Conservation (phyloP, 441 rosid genomes). For the Syzygium syzygioides region DNA sequence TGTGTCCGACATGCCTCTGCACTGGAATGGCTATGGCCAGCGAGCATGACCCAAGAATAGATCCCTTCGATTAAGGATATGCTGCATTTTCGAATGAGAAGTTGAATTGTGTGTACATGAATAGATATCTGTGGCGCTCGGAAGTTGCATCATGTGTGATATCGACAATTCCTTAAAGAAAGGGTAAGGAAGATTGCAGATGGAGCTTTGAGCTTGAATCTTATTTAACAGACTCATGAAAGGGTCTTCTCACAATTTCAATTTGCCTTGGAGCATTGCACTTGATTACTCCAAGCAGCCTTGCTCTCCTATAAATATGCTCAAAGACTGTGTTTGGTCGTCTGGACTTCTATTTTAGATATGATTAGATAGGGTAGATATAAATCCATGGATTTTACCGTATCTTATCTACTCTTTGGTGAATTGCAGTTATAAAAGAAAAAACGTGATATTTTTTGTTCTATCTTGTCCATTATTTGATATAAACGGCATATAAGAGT, state of each 20-base stretch:
- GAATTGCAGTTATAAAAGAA: not conserved
- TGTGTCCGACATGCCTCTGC: slow-evolving; percentile 98
- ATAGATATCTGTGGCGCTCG: not conserved
- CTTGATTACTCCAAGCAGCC: not conserved
- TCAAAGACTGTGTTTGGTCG: not conserved
- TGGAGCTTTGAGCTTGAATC: not conserved
- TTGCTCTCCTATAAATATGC: not conserved
- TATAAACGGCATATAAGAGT: not conserved
- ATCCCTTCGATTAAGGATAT: slow-evolving; percentile 68
- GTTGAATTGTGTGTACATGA: not conserved
- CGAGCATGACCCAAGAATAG: slow-evolving; percentile 89
- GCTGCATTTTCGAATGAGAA: not conserved
- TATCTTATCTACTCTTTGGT: not conserved
- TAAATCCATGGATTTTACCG: not conserved
- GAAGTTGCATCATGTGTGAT: not conserved
- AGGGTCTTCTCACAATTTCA: not conserved
- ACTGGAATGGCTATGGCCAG: slow-evolving; percentile 99
- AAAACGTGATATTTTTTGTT: not conserved
- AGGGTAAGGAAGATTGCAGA: not conserved
- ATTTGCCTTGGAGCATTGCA: not conserved
- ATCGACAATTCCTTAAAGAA: not conserved
- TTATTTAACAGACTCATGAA: not conserved
- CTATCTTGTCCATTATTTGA: not conserved
- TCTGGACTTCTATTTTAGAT: not conserved
- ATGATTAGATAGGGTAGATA: not conserved